Base-by-base conservation (phyloP, 306 rosid species). In the Sicyos edulis region DNA sequence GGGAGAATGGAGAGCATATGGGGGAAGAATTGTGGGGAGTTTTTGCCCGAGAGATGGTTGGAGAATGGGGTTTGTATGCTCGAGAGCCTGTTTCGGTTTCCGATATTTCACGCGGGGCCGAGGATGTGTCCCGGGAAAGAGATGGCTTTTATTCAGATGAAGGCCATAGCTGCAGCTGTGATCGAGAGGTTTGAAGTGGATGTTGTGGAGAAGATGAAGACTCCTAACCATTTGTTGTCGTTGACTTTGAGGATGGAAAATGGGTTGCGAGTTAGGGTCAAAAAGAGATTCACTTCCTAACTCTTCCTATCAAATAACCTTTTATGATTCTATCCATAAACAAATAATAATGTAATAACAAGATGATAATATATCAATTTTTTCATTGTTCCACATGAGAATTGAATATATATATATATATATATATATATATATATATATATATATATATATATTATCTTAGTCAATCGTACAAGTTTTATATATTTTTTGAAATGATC, bases 121-220 rank as follows among this genome's bases (percentile, higher is more conserved):
- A 83, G 97, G 16, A 71, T 86, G 83, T 91, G 96, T 34, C 54
- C 89, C 0, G 96, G 97, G 1, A 89, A 87, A 11, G 93, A 89
- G 0, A 70, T 89, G 91, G 93, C 91, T 3, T 86, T 81, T 13
- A 84, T 86, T 76, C 97, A 91, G 79, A 91, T 91, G 97, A 91
- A 91, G 82, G 84, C 80, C 0, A 86, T 91, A 1, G 90, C 84
- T 0, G 93, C 96, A 0, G 64, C 88, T 0, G 74, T 89, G 24
- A 13, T 91, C 0, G 87, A 86, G 65, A 54, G 26, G 73, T 91
- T 84, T 75, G 83, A 81, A 59, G 32, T 89, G 1, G 82, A 50
- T 0, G 81, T 80, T 0, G 16, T 4, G 11, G 57, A 75, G 15
- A 82, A 79, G 74, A 69, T 69, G 24, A 72, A 42, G 65, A 57